Conservation (phyloP, 306 rosid species). For the Luffa acutangula region DNA sequence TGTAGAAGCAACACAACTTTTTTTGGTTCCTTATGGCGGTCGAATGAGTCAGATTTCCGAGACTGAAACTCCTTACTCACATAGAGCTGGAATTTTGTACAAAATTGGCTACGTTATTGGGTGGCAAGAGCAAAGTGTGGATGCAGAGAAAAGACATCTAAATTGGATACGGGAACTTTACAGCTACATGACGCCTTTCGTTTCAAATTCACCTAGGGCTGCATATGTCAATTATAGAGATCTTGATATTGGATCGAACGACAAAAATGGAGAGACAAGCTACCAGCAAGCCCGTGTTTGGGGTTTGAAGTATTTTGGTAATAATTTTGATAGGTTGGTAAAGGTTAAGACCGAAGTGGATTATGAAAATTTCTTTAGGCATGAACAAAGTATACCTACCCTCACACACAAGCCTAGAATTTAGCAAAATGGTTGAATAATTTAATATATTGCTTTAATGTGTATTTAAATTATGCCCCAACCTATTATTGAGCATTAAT, state of each 20-base stretch:
- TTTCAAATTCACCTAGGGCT: conserved; percentile 39
- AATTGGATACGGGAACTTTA: background rate
- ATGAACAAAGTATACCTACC: conserved; percentile 69
- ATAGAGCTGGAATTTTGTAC: conserved; percentile 23
- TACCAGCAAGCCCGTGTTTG: conserved; percentile 41
- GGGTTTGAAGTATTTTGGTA: conserved; percentile 44
- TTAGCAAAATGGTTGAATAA: background rate
- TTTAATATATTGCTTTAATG: background rate
- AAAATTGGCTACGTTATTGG: conserved; percentile 14
- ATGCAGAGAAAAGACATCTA: background rate
- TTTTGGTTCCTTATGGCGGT: conserved; percentile 67
- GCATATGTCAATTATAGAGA: conserved; percentile 22
- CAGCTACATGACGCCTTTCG: background rate
- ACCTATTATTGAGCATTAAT: background rate
- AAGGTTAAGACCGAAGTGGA: background rate
- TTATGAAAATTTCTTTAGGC: background rate
- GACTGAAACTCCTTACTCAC: conserved; percentile 53
- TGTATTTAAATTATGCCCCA: background rate
- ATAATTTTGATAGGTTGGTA: background rate
- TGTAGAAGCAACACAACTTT: conserved; percentile 21
- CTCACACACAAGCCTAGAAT: background rate
- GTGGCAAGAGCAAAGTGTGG: conserved; percentile 30
- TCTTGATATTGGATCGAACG: background rate
- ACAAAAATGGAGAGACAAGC: conserved; percentile 3
- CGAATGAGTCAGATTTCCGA: conserved; percentile 25